Evolutionary conservation across 495 filamentous ascomycete species (phyloP), one percentile per base, ranked within the genome.

Genomic region (Lophiostoma macrostomum): DNA sequence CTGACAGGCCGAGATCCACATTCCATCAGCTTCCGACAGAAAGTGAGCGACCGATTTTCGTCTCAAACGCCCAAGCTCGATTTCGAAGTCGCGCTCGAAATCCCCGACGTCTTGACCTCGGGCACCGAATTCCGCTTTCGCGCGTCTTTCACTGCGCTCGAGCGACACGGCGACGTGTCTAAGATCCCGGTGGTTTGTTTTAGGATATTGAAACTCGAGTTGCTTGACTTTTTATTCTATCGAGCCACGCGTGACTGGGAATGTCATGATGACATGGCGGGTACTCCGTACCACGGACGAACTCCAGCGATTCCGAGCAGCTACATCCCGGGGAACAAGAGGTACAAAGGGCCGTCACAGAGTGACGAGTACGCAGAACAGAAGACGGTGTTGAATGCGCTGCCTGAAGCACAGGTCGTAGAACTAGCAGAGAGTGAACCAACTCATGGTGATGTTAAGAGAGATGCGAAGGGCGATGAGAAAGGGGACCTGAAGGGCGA

Each of bases 181-280:
- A 22, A 32, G 5, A 31, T 61, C 7, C 57, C 57, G 10, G 4
- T 29, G 2, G 27, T 61, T 4, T 28, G 24, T 2, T 56, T 61
- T 23, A 36, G 24, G 14, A 37, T 61, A 6, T 7, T 50, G 24
- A 48, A 50, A 28, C 19, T 61, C 4, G 49, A 61, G 31, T 27
- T 61, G 29, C 12, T 50, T 4, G 50, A 44, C 30, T 56, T 61
- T 28, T 50, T 51, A 12, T 44, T 50, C 19, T 45, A 45, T n/a
- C 57, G 57, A 28, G 57, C 57, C 8, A 45, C 50, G 1, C 50
- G 57, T 5, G 57, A 61, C 32, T 46, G 45, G 44, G 13, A 24
- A 5, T 43, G 18, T 13, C 25, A 10, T 13, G 24, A 44, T 27
- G 19, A 16, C 11, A 28, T 31, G 5, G 10, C 22, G 23, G 12